Conservation (phyloP, 306 rosid genomes). For the Lotus japonicus region DNA sequence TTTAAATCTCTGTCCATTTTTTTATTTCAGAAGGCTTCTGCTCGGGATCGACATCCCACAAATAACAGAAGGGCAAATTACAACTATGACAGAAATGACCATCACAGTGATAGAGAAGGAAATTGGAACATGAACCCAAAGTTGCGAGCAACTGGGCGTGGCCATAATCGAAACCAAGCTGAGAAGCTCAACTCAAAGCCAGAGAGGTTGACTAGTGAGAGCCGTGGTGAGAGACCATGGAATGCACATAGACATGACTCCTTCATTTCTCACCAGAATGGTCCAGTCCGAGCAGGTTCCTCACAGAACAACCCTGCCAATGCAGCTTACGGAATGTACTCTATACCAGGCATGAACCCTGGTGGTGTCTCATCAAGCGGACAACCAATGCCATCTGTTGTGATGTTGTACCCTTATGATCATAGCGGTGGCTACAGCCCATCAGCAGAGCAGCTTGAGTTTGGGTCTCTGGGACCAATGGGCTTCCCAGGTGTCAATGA, state of each 20-base stretch:
- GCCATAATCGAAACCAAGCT: slow-evolving; percentile 57
- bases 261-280: slow-evolving; percentile 52
- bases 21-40: slow-evolving; percentile 63
- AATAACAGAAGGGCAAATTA: slow-evolving; percentile 70
- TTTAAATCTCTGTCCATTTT: slow-evolving; percentile 1
- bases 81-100: slow-evolving; percentile 68
- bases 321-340: slow-evolving; percentile 71
- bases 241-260: slow-evolving; percentile 70
- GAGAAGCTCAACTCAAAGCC: slow-evolving; percentile 60
- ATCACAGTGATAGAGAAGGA: slow-evolving; percentile 83
- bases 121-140: slow-evolving; percentile 74
- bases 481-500: slow-evolving; percentile 61
- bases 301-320: slow-evolving; percentile 50
- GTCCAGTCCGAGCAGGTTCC: slow-evolving; percentile 63
- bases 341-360: slow-evolving; percentile 65
- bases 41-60: slow-evolving; percentile 67
- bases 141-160: slow-evolving; percentile 63
- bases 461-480: slow-evolving; percentile 84
- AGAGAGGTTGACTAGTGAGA: slow-evolving; percentile 65
- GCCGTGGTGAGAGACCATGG: slow-evolving; percentile 75
- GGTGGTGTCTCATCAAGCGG: slow-evolving; percentile 71
- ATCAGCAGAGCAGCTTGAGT: slow-evolving; percentile 77
- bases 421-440: slow-evolving; percentile 49
- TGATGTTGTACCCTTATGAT: slow-evolving; percentile 83
- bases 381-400: slow-evolving; percentile 65